Base-by-base conservation (phyloP, 2,329 filamentous ascomycete genomes). In the Tolypocladium capitatum region DNA sequence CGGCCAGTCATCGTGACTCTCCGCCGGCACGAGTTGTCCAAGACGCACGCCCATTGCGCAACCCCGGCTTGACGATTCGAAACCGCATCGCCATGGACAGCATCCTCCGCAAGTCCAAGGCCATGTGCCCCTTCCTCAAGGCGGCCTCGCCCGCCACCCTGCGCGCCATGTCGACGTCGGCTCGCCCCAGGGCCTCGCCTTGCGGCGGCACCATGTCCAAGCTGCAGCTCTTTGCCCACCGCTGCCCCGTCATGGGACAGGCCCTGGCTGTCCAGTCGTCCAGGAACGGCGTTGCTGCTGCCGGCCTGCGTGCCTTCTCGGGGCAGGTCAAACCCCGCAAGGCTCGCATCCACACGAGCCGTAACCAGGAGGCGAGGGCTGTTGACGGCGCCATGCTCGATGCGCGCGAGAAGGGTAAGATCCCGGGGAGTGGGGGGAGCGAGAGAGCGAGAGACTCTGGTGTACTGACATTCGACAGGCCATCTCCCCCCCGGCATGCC, bases 231-330 rank as follows among this genome's bases (percentile, higher is more conserved):
- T 81, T 94, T 62, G 92, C 88, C 60, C 84, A 89, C 63, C 88
- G 91, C 67, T 98, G 92, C 78, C 92, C 92, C 50, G 84, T 98
- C 68, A 98, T 98, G 92, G 91, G 90, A 67, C 94, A 96, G 76
- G 92, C 92, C 38, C 80, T 98, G 65, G 86, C 88, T 52, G 83
- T 96, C 35, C 91, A 96, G 75, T 78, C 78, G 42, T 74, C 79
- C 53, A 75, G 76, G 61, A 64, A 72, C 45, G 68, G 72, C 46
- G 68, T 68, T 46, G 66, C 70, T 51, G 65, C 71, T 48, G 67
- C 73, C 46, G 71, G 69, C 49, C 64, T 78, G 53, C 71, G 76
- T 51, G 67, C 72, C 54, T 69, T 77, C 54, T 72, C 73, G 49
- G 65, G 68, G 48, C 68, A 73, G 55, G 63, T 67, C 55, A 74